Base-by-base conservation (phyloP, 371 early-diverging fungal genomes). In the Sporodiniella umbellata region DNA sequence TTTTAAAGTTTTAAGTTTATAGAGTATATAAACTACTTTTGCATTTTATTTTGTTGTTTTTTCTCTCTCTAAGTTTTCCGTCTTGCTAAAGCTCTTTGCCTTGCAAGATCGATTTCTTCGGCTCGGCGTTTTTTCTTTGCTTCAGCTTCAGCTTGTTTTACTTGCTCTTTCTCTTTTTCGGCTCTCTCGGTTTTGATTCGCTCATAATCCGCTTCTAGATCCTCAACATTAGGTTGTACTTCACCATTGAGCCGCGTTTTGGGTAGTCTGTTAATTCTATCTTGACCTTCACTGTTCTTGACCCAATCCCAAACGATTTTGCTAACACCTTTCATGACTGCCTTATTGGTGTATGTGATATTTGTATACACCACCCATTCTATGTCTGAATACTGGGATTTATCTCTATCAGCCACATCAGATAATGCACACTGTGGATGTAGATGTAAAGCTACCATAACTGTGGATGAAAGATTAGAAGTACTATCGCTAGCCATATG, bases 351-450 rank as follows among this genome's bases (percentile, higher is more conserved):
- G 45, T 80, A 87, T 5, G 83, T 74, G 2, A 86, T 72, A 23
- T 83, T 75, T 42, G 80, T 83, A 48, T 89, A 94, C 18, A 92
- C 62, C 17, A 92, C 84, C 92, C 90, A 94, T 18, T 91, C 92
- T 19, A 88, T 47, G 24, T 78, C 75, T 0, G 61, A 57, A 31
- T 54, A 60, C 6, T 73, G 64, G 0, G 72, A 55, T 52, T 63
- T 62, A 33, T 68, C 65, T 22, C 65, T 58, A 33, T 77, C 79
- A 40, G 74, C 58, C 59, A 63, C 64, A 25, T 76, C 73, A 7
- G 80, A 59, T 30, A 88, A 62, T 0, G 83, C 69, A 15, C 82
- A 88, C 2, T 78, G 66, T 0, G 90, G 88, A 33, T 84, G 84
- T 0, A 88, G 54, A 60, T 79, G 74, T 2, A 93, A 68, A 0